phyloP scores from a whole-genome alignment of 2,329 filamentous ascomycete species.

The Zymoseptoria passerinii region DNA sequence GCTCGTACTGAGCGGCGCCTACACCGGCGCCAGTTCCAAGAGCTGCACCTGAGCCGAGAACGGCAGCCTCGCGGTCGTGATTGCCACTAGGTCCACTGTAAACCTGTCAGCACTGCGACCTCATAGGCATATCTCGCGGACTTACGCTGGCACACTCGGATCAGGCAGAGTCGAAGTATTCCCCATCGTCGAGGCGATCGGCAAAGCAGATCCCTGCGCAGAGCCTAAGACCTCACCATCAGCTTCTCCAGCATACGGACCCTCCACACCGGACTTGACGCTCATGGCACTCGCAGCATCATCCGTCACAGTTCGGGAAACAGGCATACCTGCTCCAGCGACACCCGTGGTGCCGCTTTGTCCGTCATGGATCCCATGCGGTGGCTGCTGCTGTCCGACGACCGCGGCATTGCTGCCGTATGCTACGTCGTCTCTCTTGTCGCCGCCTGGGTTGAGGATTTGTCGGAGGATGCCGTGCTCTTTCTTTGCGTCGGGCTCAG shows the following conservation, averaged over 20 bases:
- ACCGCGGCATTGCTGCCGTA: conserved; percentile 16
- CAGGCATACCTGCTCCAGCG: conserved; percentile 4
- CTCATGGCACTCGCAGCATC: background rate
- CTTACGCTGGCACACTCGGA: background rate
- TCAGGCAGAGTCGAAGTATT: background rate
- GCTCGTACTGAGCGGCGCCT: background rate
- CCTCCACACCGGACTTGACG: conserved; percentile 4
- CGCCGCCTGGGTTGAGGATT: conserved; percentile 19
- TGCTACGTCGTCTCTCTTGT: conserved; percentile 18
- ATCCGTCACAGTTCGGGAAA: background rate
- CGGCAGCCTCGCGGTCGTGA: background rate
- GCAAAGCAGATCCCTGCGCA: background rate
- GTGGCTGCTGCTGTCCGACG: conserved; percentile 2
- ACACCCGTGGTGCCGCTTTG: background rate
- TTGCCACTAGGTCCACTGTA: background rate
- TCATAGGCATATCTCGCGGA: background rate
- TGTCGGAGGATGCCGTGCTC: conserved; percentile 15
- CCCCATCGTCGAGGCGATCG: background rate
- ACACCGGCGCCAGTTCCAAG: background rate
- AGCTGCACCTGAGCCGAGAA: background rate
- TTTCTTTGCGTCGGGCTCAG: conserved; percentile 6
- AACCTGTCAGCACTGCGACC: background rate
- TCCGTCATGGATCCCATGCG: background rate
- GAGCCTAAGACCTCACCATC: background rate
- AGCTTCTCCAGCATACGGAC: conserved; percentile 3